Percentiles rank a stretch among this genome's conserved stretches.
Conservation (phyloP, 1,284 basidiomycete genomes). For the Cystobasidium pallidum region DNA sequence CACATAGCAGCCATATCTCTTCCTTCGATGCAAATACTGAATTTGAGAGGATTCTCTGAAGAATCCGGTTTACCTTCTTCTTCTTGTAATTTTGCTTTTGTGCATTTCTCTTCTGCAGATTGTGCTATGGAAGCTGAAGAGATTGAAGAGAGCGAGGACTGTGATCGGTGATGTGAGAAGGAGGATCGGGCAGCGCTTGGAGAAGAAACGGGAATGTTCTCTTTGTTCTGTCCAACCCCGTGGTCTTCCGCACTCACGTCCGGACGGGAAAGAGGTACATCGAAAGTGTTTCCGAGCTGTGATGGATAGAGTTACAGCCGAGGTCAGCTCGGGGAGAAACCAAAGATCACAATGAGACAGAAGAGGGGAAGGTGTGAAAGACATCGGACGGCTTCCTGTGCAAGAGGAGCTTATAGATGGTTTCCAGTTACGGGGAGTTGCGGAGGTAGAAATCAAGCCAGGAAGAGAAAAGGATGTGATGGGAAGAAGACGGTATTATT, state of each 20-base stretch:
- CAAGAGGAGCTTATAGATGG: too few species aligned
- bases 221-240: background rate
- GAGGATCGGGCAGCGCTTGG: conserved; percentile 2
- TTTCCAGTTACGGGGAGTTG: too few species aligned
- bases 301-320: background rate
- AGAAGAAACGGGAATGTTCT: background rate
- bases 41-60: conserved; percentile 65
- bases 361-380: too few species aligned
- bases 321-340: background rate
- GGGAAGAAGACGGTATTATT: background rate
- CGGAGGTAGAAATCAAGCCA: background rate
- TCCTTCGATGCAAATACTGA: conserved; percentile 82
- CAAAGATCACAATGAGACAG: too few species aligned
- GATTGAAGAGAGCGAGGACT: background rate
- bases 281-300: conserved; percentile 72
- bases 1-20: conserved; percentile 73
- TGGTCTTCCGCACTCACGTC: background rate
- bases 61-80: conserved; percentile 24
- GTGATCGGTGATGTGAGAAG: conserved; percentile 1
- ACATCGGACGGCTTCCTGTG: too few species aligned
- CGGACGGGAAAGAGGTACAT: conserved; percentile 65
- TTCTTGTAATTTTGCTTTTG: conserved; percentile 9
- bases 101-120: background rate
- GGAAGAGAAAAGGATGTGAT: conserved; percentile 51
- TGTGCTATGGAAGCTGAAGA: conserved; percentile 1